Base-by-base conservation (phyloP, 495 filamentous ascomycete species). In the Daldinia caldariorum region DNA sequence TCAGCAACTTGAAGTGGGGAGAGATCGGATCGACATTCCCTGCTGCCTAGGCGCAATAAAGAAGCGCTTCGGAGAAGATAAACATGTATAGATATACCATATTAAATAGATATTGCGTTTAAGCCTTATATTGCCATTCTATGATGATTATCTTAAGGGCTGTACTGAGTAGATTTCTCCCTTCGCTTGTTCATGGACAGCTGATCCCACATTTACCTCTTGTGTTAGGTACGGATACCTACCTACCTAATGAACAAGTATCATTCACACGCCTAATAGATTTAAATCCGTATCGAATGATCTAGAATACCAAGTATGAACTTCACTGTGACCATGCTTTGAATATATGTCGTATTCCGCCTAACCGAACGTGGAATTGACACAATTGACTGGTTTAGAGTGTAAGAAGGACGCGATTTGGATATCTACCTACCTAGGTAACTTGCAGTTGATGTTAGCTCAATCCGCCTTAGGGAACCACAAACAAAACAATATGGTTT, bases 1-100 rank as follows among this genome's bases (percentile, higher is more conserved):
- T 85, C 77, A 86, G 84, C 55, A 89, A 90, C 78, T 84, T 90
- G 77, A 85, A 83, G 75, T 86, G 89, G 79, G 89, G 89, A 12
- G 86, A 89, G 18, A 86, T 91, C 59, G 86, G 80, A 37, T 86
- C 84, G 34, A 89, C 87, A 22, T 89, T 74, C 58, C 45, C 72
- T n/a, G 63, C 67, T 32, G 47, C 34, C 39, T 55, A 50, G 50
- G 56, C 58, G 22, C 16, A 63, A n/a, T 67, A 66, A 10, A 60
- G 12, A 16, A 58, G 32, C n/a, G 39, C 16, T 14, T 29, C 39
- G 57, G 39, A 62, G 37, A 13, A 47, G 50, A 26, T 66, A 59
- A 14, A 32, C 26, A 31, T 47, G 7, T 47, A 45, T 45, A 47
- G 43, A 47, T 22, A 47, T 47, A 47, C 16, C 9, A 47, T 47